Evolutionary conservation across 208 protist genomes (phyloP), one percentile per base, ranked within the genome.

Genomic region (Acanthamoeba triangularis): DNA sequence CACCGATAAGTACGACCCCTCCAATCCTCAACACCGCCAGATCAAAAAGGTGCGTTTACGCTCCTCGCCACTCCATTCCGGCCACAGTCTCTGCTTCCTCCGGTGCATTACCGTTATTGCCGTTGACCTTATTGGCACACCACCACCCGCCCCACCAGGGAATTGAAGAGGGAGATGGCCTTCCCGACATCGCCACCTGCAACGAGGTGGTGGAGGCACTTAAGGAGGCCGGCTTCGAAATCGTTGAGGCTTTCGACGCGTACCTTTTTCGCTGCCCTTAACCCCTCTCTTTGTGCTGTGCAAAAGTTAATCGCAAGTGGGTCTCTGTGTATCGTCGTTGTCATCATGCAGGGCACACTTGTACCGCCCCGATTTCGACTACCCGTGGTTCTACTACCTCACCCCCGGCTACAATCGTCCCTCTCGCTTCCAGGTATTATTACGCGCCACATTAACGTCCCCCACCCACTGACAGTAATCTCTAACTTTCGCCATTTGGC

Each of bases 91-190:
- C 30, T 44, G 14, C 35, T 10, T 16, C 72, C 61, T 25, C 20
- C 16, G n/a, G n/a, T n/a, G n/a, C n/a, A 25, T 23, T 59, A 2
- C 16, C 56, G n/a, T n/a, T n/a, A 63, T 18, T 63, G 16, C 6
- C 2, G 10, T 28, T 5, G 23, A 28, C 56, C 3, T 59, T 59
- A 7, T 59, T 61, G 56, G 56, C 56, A 25, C 56, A 16, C 20
- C 25, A 65, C 59, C 49, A 54, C 49, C 49, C 49, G 6, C 49
- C 49, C 49, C 49, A 14, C 20, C 10, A 25, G 30, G 72, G 72
- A 92, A 99, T 99, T 93, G 99, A 99, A 97, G 95, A 99, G 37
- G 99, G 99, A 56, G 98, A 99, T 94, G 98, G 98, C 90, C 97
- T 99, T 52, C 98, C 99, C 44, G 97, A 97, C 90, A 96, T 99